These are phyloP conservation scores for Kodamaea kaohsiungensis DNA, from an alignment of 805 yeast species.

Conservation along the genomic window DNA sequence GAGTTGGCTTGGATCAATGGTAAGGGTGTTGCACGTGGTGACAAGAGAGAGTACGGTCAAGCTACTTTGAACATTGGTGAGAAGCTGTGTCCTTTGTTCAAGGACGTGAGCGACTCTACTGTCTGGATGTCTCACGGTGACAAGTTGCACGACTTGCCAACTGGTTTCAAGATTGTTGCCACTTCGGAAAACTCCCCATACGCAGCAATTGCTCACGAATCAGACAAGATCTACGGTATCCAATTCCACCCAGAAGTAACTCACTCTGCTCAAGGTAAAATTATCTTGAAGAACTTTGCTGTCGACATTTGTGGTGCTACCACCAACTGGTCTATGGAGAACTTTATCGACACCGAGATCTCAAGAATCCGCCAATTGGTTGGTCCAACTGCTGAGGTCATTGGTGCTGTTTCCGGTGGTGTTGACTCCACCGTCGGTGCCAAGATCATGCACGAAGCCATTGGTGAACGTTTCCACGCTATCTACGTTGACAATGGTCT, in stretches of 20 bases:
- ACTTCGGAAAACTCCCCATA: constrained; percentile 92
- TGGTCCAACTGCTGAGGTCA: constrained; percentile 97
- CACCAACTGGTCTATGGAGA: constrained; percentile 97
- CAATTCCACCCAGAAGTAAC: constrained; percentile 99
- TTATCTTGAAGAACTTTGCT: constrained; percentile 87
- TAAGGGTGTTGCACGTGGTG: constrained; percentile 92
- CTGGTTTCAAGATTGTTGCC: constrained; percentile 86
- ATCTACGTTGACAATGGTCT: constrained; percentile 98
- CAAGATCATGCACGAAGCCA: constrained; percentile 95
- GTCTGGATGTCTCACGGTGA: constrained; percentile 99
- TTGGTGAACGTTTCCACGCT: constrained; percentile 98
- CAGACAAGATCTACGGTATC: constrained; percentile 81
- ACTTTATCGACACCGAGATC: constrained; percentile 95
- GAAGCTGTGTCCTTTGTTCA: constrained; percentile 66
- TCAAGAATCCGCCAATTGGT: constrained; percentile 86
- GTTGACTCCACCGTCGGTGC: constrained; percentile 99
- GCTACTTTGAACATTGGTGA: constrained; percentile 83
- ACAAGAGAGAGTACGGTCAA: constrained; percentile 97
- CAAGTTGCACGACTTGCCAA: constrained; percentile 87
- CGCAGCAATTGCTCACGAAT: constrained; percentile 84
- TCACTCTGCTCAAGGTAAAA: constrained; percentile 90
- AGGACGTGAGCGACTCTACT: constrained; percentile 88
- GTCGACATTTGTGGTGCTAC: constrained; percentile 82
- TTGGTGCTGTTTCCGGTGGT: constrained; percentile 99
- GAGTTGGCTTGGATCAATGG: constrained; percentile 98